These are phyloP conservation scores for Stephania yunnanensis DNA, from an alignment of 164 flowering plant species.

Conservation along the genomic window DNA sequence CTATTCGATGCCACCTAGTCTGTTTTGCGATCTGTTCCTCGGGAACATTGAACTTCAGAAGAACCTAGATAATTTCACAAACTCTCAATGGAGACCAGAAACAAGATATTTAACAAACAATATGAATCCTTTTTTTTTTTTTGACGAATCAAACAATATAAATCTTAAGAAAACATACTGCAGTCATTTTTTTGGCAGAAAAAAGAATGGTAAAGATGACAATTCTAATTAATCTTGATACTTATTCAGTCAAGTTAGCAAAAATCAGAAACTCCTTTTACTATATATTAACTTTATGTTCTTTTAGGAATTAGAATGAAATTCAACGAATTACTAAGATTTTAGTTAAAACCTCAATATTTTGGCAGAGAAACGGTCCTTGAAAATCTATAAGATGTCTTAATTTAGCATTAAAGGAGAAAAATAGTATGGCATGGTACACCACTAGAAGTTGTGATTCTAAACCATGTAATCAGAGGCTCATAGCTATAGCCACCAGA, in stretches of 20 bases:
- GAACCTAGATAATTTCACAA: conserved; percentile 49
- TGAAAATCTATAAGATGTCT: no score
- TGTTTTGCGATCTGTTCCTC: conserved; percentile 85
- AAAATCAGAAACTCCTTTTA: background rate
- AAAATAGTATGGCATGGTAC: no score
- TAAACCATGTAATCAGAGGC: no score
- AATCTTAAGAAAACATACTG: background rate
- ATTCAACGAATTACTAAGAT: background rate
- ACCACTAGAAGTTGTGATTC: no score
- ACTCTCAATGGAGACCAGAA: background rate
- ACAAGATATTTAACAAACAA: background rate
- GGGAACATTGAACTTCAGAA: conserved; percentile 81
- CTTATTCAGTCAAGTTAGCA: background rate
- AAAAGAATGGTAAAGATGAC: background rate
- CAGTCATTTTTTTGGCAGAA: no score
- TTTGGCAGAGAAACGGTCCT: background rate
- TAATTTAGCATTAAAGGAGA: no score
- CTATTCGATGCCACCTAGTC: conserved; percentile 98
- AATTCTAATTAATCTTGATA: background rate
- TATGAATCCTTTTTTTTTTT: background rate
- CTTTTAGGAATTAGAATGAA: background rate
- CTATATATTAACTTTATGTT: background rate
- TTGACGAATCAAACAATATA: background rate
- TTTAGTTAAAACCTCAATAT: background rate
- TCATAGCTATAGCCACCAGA: no score